Evolutionary conservation across 306 rosid species (phyloP), one percentile per base, ranked within the genome.

Genomic region (Abrus precatorius): DNA sequence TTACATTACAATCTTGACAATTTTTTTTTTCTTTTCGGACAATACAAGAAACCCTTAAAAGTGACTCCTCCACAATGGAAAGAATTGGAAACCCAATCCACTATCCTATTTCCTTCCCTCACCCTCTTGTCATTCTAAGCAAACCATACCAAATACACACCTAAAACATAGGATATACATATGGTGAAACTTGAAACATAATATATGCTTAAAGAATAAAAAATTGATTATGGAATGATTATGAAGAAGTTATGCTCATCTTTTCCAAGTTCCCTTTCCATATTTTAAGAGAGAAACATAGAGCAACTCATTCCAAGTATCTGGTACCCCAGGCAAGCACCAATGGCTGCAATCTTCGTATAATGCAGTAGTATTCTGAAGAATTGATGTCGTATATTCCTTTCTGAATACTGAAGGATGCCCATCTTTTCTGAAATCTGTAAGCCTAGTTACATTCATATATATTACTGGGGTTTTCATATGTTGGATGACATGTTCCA

Each of bases 391-490:
- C 56, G 72, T 69, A 20, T 85, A 77, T 3, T 74, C 81, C 85
- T 30, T 80, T 77, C 87, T 85, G 79, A 80, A 91, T 40, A 93
- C 80, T 7, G 98, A 89, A 53, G 97, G 98, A 82, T 91, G 97
- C 1, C 84, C 97, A 56, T 93, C 98, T 89, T 90, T 93, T 65
- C 98, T 84, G 83, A 86, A 93, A 78, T 89, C 91, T 9, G 95
- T 93, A 11, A 91, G 92, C 86, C 86, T 89, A 62, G 89, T 91
- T 60, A 90, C 82, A 86, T 93, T 93, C 53, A 93, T 76, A 79
- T 90, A 93, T 4, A 70, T n/a, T 29, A 90, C 87, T 3, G 92
- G 93, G 32, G 88, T 86, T 74, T 75, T 85, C 91, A 91, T 89
- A n/a, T 77, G 80, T 67, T 68, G 13, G 44, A 91, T 63, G 32